Percentiles rank a stretch among this genome's conserved stretches.
phyloP scores from a whole-genome alignment of 73 alveolate species.

The Symbiodinium natans region DNA sequence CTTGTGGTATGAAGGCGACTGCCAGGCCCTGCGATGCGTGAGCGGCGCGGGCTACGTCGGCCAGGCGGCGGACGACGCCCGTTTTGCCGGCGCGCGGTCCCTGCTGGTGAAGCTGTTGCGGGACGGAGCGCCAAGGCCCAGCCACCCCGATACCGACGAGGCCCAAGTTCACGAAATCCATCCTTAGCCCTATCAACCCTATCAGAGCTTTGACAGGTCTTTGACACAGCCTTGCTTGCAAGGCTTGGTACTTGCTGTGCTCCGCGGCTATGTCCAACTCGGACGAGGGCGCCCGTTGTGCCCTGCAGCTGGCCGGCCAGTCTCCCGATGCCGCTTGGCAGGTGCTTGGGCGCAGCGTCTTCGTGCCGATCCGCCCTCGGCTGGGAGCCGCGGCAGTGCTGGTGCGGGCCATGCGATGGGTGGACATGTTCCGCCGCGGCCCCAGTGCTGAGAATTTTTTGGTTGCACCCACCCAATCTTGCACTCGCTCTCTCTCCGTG shows the following conservation, averaged over 20 bases:
- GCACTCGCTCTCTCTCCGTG: neutral
- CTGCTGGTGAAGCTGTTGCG: constrained; percentile 37
- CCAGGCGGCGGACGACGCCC: constrained; percentile 37
- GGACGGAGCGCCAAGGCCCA: neutral
- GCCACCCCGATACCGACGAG: constrained; percentile 5
- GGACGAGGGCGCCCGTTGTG: constrained; percentile 47
- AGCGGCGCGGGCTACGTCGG: constrained; percentile 50
- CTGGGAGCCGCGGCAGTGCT: constrained; percentile 16
- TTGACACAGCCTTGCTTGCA: neutral
- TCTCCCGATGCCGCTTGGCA: constrained; percentile 58
- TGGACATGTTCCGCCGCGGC: constrained; percentile 31
- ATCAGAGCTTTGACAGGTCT: neutral
- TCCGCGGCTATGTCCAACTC: constrained; percentile 48
- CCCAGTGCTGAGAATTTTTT: too few species aligned
- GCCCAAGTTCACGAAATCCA: neutral
- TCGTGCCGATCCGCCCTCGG: constrained; percentile 21
- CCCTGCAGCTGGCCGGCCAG: constrained; percentile 13
- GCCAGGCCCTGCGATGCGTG: constrained; percentile 41
- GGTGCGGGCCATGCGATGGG: constrained; percentile 33
- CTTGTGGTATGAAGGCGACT: constrained; percentile 33
- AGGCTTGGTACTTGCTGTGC: constrained; percentile 41
- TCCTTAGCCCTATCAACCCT: neutral
- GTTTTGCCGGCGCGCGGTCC: constrained; percentile 19
- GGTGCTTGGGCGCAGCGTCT: constrained; percentile 50
- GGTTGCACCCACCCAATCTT: too few species aligned